These are phyloP conservation scores for Plasmodium vinckei DNA, from an alignment of 169 alveolate species.

Conservation along the genomic window DNA sequence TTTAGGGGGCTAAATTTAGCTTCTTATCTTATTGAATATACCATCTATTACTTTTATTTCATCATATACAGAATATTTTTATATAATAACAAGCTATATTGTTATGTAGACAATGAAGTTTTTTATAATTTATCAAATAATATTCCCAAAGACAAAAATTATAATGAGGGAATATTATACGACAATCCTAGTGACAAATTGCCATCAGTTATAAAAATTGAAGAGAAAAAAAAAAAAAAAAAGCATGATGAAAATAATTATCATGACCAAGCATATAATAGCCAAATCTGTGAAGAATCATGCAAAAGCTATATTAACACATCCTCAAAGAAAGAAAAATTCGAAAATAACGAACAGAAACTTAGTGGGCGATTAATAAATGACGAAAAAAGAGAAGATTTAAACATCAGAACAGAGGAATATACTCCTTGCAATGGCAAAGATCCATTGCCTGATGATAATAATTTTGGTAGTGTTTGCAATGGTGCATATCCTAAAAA, in stretches of 20 bases:
- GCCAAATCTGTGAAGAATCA: neutral
- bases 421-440: neutral
- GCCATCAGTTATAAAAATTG: neutral
- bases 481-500: conserved; percentile 22
- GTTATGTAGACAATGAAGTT: conserved; percentile 40
- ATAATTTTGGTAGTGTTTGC: neutral
- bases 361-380: neutral
- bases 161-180: conserved; percentile 40
- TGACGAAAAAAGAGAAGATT: neutral
- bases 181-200: conserved; percentile 24
- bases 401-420: neutral
- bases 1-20: conserved; percentile 74
- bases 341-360: neutral
- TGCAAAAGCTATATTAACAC: neutral
- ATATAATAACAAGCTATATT: conserved; percentile 41
- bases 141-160: conserved; percentile 10
- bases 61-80: conserved; percentile 64
- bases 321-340: neutral
- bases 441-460: too few relatives aligned
- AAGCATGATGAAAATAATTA: conserved; percentile 11
- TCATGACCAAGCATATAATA: neutral
- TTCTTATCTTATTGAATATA: conserved; percentile 67
- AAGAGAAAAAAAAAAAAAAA: neutral
- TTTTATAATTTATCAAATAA: conserved; percentile 56
- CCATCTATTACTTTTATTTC: conserved; percentile 60